A percentile compares a stretch with the other conserved stretches of the same genome.
These are phyloP conservation scores for Smittium culicis DNA, from an alignment of 371 early-diverging fungal genomes.

Conservation along the genomic window DNA sequence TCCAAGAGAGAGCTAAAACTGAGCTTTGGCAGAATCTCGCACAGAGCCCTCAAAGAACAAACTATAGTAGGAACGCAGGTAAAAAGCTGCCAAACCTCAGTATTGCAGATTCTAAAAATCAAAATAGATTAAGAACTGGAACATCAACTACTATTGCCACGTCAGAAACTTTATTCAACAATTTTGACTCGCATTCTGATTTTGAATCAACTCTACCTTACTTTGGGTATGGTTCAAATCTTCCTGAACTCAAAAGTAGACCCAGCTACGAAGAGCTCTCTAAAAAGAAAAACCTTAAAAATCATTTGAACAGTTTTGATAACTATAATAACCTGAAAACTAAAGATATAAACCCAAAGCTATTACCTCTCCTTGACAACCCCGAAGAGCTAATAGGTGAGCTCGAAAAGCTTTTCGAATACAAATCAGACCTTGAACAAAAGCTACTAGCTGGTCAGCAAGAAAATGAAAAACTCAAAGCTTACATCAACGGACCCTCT, in stretches of 20 bases:
- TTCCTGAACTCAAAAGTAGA: neutral
- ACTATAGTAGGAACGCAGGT: neutral
- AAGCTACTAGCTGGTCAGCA: neutral
- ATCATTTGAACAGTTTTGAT: neutral
- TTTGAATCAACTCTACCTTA: neutral
- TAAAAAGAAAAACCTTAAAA: neutral
- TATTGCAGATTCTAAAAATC: neutral
- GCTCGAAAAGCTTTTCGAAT: neutral
- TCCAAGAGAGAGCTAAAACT: constrained; percentile 4
- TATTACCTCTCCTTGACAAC: neutral
- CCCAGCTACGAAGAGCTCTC: neutral
- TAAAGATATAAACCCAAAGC: neutral
- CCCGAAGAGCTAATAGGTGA: neutral
- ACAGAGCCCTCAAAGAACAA: neutral
- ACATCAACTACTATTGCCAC: neutral
- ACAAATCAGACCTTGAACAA: neutral
- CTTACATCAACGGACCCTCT: neutral
- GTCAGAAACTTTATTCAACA: neutral
- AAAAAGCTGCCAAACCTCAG: neutral
- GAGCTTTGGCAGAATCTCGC: constrained; percentile 8
- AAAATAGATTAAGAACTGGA: constrained; percentile 1
- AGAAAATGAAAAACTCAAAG: neutral
- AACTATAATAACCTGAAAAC: neutral
- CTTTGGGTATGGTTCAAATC: neutral
- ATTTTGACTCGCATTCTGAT: neutral